These are phyloP conservation scores for Kalaharituber pfeilii DNA, from an alignment of 2,329 filamentous ascomycete species.

Conservation along the genomic window DNA sequence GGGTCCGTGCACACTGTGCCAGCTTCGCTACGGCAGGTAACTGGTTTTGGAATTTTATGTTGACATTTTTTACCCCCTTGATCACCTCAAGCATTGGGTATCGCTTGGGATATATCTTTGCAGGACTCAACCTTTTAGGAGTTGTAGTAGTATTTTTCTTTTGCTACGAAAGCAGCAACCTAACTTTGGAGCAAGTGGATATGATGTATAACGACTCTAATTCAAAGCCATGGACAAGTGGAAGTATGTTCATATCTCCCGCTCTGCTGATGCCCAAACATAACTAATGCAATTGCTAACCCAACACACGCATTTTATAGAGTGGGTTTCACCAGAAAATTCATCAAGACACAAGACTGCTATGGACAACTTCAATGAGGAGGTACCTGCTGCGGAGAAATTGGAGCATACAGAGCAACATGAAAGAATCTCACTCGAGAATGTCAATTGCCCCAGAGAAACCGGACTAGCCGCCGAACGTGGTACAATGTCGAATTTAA, in stretches of 20 bases:
- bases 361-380: too few relatives aligned
- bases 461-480: too few relatives aligned
- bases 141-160: constrained; percentile 58
- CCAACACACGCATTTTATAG: not conserved
- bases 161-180: constrained; percentile 54
- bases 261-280: not conserved
- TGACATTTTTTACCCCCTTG: constrained; percentile 65
- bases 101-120: constrained; percentile 59
- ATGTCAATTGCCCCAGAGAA: too few relatives aligned
- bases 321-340: constrained; percentile 9
- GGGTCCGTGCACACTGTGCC: constrained; percentile 44
- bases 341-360: constrained; percentile 2
- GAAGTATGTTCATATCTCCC: not conserved
- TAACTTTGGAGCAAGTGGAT: constrained; percentile 62
- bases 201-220: constrained; percentile 50
- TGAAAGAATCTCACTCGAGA: too few relatives aligned
- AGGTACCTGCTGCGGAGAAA: too few relatives aligned
- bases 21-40: constrained; percentile 44
- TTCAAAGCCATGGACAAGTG: constrained; percentile 39
- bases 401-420: too few relatives aligned
- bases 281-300: not conserved
- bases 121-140: constrained; percentile 48
- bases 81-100: constrained; percentile 56
- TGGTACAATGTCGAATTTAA: too few relatives aligned
- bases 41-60: constrained; percentile 57